Percentiles rank a stretch among this genome's conserved stretches.
Evolutionary conservation across 2,329 filamentous ascomycete genomes (phyloP).

Genomic region (Colletotrichum gloeosporioides): DNA sequence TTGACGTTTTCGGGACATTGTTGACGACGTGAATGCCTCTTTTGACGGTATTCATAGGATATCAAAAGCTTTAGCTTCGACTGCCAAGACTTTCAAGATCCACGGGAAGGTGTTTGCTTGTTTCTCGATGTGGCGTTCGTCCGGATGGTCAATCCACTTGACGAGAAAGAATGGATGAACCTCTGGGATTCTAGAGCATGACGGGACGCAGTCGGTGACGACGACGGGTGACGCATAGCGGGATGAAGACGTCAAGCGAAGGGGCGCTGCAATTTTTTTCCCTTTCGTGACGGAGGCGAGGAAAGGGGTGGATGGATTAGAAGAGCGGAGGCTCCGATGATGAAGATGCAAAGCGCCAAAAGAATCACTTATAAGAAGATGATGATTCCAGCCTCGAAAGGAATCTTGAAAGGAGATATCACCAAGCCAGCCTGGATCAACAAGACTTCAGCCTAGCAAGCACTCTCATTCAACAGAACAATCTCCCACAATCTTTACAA

Average conservation of each 20-base stretch:
- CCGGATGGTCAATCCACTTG: neutral
- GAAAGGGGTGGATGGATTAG: neutral
- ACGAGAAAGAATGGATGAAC: neutral
- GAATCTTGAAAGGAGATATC: neutral
- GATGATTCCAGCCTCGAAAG: neutral
- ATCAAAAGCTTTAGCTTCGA: neutral
- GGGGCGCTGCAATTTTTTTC: neutral
- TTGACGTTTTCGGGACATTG: neutral
- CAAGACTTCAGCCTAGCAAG: neutral
- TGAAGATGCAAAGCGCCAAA: neutral
- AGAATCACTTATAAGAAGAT: neutral
- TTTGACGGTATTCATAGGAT: neutral
- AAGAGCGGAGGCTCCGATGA: neutral
- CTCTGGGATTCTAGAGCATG: neutral
- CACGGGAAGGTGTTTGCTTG: neutral
- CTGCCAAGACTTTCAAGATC: neutral
- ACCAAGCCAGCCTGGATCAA: neutral
- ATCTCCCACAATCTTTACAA: neutral
- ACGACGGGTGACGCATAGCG: neutral
- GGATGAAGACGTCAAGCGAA: neutral
- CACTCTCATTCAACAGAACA: neutral
- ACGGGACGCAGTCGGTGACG: neutral
- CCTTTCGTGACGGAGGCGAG: neutral
- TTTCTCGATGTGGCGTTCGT: neutral
- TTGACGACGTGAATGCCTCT: neutral